These are phyloP conservation scores for Paspalum vaginatum DNA, from an alignment of 176 grass and related monocot species.

Conservation along the genomic window DNA sequence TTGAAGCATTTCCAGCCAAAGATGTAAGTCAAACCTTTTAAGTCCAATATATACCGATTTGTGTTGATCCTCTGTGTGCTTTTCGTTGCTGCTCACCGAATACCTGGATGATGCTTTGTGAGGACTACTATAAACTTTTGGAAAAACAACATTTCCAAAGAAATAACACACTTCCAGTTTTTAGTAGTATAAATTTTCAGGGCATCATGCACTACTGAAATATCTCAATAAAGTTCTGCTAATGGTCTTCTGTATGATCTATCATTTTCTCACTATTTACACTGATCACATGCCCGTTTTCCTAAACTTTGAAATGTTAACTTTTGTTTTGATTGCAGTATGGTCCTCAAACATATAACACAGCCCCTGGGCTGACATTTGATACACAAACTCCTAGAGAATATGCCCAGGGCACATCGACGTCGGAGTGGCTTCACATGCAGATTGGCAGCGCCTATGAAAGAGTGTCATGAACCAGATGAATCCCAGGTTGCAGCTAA, in stretches of 20 bases:
- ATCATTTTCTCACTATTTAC: background rate
- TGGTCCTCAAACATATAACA: conserved; percentile 55
- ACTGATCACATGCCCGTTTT: background rate
- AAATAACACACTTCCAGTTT: background rate
- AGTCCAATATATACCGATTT: background rate
- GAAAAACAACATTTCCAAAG: background rate
- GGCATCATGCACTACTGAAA: background rate
- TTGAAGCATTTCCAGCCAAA: conserved; percentile 77
- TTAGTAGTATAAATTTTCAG: background rate
- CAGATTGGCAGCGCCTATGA: conserved; percentile 79
- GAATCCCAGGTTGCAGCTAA: background rate
- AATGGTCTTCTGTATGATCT: background rate
- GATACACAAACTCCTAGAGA: conserved; percentile 67
- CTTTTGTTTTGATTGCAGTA: conserved; percentile 40
- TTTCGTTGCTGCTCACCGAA: background rate
- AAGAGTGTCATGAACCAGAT: conserved; percentile 70
- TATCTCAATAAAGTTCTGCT: background rate
- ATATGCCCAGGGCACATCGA: conserved; percentile 54
- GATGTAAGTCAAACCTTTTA: conserved; percentile 66
- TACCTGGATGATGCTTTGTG: background rate
- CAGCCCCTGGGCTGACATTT: conserved; percentile 61
- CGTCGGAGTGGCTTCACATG: conserved; percentile 89
- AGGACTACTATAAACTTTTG: background rate
- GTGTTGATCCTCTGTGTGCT: background rate
- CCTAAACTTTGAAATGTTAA: background rate